These are phyloP conservation scores for Angophora floribunda DNA, from an alignment of 345 rosid genomes.

Conservation along the genomic window DNA sequence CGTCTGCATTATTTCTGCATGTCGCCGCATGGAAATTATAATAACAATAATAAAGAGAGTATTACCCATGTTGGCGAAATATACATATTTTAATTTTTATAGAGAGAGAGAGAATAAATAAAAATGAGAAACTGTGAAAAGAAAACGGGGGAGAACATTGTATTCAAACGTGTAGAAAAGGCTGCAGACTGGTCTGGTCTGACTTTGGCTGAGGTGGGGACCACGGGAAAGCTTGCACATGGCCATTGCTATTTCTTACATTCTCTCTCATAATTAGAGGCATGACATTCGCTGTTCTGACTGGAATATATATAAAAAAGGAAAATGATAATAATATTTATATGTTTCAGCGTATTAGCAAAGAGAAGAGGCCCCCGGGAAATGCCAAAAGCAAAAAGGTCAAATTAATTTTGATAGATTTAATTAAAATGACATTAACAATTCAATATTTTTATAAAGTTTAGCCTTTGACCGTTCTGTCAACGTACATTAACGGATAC, in stretches of 20 bases:
- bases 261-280: too few species aligned
- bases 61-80: not conserved
- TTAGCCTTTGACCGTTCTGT: not conserved
- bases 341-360: too few species aligned
- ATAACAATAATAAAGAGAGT: not conserved
- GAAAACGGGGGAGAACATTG: not conserved
- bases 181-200: not conserved
- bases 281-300: too few species aligned
- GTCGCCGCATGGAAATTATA: not conserved
- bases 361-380: too few species aligned
- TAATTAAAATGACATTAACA: not conserved
- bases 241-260: too few species aligned
- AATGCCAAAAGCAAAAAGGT: too few species aligned
- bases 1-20: not conserved
- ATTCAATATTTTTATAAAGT: too few species aligned
- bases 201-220: not conserved
- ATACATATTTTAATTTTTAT: not conserved
- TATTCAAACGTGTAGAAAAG: not conserved
- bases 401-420: not conserved
- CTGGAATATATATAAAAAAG: too few species aligned
- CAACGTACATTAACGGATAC: rapidly evolving
- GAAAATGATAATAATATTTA: too few species aligned
- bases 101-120: not conserved
- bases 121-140: not conserved
- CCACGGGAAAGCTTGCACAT: not conserved